phyloP scores from a whole-genome alignment of 306 rosid genomes.

The Cucurbita ficifolia region DNA sequence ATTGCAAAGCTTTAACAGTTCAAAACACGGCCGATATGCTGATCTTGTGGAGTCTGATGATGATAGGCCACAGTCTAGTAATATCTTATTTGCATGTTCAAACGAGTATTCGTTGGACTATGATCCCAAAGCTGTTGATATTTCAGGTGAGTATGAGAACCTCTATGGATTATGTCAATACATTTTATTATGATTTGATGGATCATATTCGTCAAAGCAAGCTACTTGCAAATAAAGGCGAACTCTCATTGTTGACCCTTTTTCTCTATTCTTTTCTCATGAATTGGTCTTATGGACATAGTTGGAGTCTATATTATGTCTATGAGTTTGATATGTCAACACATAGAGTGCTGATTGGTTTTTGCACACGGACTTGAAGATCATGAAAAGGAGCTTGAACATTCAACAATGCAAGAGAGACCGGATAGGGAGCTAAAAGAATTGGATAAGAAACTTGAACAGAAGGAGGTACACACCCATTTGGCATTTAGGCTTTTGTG shows the following conservation, averaged over 20 bases:
- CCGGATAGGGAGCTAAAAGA: slow-evolving; percentile 78
- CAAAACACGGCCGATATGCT: slow-evolving; percentile 22
- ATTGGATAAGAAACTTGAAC: slow-evolving; percentile 83
- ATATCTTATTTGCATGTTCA: slow-evolving; percentile 34
- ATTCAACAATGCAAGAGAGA: slow-evolving; percentile 83
- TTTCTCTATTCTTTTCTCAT: neutral
- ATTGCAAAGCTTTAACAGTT: slow-evolving; percentile 24
- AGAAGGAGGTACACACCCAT: slow-evolving; percentile 66
- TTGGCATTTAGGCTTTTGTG: neutral
- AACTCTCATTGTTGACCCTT: neutral
- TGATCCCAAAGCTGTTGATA: slow-evolving; percentile 42
- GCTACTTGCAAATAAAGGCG: neutral
- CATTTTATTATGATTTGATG: neutral
- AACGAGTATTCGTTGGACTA: slow-evolving; percentile 51
- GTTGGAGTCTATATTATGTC: neutral
- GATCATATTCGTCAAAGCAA: neutral
- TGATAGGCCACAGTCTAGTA: slow-evolving; percentile 35
- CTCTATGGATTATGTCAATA: neutral
- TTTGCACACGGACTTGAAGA: slow-evolving; percentile 49
- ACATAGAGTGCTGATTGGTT: neutral
- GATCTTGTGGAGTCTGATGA: slow-evolving; percentile 58
- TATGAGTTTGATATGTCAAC: neutral
- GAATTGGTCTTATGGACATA: neutral
- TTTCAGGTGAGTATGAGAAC: slow-evolving; percentile 36
- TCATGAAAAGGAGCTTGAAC: slow-evolving; percentile 76